Percentiles rank a stretch among this genome's conserved stretches.
These are phyloP conservation scores for Sanghuangporus sanghuang DNA, from an alignment of 1,284 basidiomycete genomes.

Conservation along the genomic window DNA sequence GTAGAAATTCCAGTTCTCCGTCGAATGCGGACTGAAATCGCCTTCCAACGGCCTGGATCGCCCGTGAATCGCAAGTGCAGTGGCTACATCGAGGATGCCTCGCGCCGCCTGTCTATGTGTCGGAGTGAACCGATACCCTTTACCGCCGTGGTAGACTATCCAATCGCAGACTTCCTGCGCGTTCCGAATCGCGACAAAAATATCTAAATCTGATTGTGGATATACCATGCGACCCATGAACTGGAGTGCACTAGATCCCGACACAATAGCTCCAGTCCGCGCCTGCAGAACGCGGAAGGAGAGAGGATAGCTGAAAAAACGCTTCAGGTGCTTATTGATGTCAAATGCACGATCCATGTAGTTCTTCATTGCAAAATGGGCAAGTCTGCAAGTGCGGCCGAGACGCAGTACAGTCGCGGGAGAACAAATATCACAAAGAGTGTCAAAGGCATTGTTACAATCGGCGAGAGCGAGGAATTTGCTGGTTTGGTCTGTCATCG, in stretches of 20 bases:
- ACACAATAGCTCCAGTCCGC: constrained; percentile 18
- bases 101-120: not conserved
- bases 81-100: not conserved
- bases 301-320: constrained; percentile 18
- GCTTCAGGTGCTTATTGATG: constrained; percentile 7
- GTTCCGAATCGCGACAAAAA: constrained; percentile 13
- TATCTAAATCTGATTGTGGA: constrained; percentile 19
- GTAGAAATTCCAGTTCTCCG: not conserved
- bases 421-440: not conserved
- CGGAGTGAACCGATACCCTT: constrained; percentile 1
- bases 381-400: not conserved
- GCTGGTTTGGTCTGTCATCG: not conserved
- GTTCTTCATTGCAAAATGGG: not conserved
- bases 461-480: constrained; percentile 2
- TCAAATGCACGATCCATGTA: constrained; percentile 7
- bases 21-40: too few species aligned
- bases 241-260: constrained; percentile 21
- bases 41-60: too few species aligned
- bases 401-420: constrained; percentile 5
- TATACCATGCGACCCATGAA: constrained; percentile 20
- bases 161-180: constrained; percentile 13
- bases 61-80: not conserved
- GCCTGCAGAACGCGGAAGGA: constrained; percentile 20
- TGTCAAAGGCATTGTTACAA: constrained; percentile 7
- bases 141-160: constrained; percentile 9